Evolutionary conservation across 257 asterid genomes (phyloP), one percentile per base, ranked within the genome.

Genomic region (Osmanthus fragrans): DNA sequence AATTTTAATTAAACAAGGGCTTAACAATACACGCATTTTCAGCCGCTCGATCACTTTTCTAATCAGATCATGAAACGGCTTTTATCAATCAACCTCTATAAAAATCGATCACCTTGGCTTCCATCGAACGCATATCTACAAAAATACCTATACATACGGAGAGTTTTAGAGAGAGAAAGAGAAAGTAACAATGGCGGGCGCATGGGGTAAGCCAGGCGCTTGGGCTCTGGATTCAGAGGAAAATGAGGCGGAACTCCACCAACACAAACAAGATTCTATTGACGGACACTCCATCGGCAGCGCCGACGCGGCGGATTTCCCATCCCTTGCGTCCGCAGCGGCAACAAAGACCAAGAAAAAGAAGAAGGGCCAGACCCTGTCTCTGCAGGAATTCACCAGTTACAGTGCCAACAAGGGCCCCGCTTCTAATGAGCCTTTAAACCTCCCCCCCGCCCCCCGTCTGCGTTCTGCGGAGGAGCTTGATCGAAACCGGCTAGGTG

Each of bases 201-300:
- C 86, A 76, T 87, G 91, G 91, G 56, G 71, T 0, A 87, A 87
- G 71, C 87, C 91, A 63, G 91, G 87, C 79, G 87, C 89, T 2
- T 87, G 91, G 91, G 91, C 89, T 4, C 71, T 83, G 9, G 91
- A 85, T 70, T 85, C 91, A 10, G 91, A 87, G 49, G 84, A 87
- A 30, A 40, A 85, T 47, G 91, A 87, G 23, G 74, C 71, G 19
- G 86, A 85, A 40, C 89, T 84, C 74, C 84, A 82, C 67, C 80
- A 72, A 37, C 40, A 58, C 30, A 76, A 51, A 34, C 76, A 79
- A 11, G 84, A 79, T n/a, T 15, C 76, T 15, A 58, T 16, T 34
- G 65, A 33, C 34, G 65, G 40, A 19, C 37, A 21, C 63, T 72
- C 83, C 11, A 33, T 64, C 56, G 73, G 70, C 69, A 64, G 68